Evolutionary conservation across 1,284 basidiomycete species (phyloP).

Genomic region (Garcileccinum viscosum): DNA sequence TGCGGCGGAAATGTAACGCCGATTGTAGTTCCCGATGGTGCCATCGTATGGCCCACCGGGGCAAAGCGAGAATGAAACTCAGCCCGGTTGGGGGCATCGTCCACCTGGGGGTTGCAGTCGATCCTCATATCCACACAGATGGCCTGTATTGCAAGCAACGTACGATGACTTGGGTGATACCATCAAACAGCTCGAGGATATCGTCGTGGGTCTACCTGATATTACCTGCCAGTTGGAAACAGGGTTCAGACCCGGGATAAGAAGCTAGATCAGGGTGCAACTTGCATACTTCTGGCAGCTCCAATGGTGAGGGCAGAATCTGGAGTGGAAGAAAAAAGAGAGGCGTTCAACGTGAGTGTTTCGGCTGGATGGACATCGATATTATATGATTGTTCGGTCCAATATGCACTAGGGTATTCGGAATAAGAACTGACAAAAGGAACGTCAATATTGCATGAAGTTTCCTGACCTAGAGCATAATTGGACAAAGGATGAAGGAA

Average conservation of each 20-base stretch:
- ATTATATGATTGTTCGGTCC: not conserved
- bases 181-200: slow-evolving; percentile 64
- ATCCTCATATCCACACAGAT: not conserved
- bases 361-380: not conserved
- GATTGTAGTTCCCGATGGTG: slow-evolving; percentile 81
- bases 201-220: slow-evolving; percentile 84
- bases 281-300: slow-evolving; percentile 17
- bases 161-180: slow-evolving; percentile 66
- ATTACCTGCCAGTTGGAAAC: slow-evolving; percentile 49
- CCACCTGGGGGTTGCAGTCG: not conserved
- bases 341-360: not conserved
- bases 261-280: not conserved
- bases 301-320: not conserved
- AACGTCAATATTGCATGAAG: not conserved
- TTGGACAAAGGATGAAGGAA: not conserved
- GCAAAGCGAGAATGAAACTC: slow-evolving; percentile 74
- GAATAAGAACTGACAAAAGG: not conserved
- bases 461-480: not conserved
- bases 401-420: not conserved
- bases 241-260: not conserved
- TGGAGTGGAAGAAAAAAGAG: not conserved
- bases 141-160: not conserved
- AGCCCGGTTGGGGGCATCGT: slow-evolving; percentile 66
- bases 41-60: slow-evolving; percentile 77
- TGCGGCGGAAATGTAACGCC: slow-evolving; percentile 69